Base-by-base conservation (phyloP, 1,284 basidiomycete species). In the Sparassis latifolia region DNA sequence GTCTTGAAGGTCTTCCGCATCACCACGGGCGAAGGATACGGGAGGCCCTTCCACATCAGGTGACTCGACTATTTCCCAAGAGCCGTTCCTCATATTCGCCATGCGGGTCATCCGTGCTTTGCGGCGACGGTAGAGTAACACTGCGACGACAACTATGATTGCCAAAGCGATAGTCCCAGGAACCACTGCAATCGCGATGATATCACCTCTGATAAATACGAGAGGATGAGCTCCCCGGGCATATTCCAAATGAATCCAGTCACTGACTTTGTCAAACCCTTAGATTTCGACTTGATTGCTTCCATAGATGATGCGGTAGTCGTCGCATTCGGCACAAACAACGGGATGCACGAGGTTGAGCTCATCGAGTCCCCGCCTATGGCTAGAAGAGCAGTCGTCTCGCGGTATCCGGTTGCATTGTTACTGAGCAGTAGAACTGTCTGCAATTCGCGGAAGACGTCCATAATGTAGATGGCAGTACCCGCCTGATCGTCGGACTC, bases 391-490 rank as follows among this genome's bases (percentile, higher is more conserved):
- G 57, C 42, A 5, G 65, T 65, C 10, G 65, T 58, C 49, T 67
- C 61, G 28, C 44, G 52, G 49, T 62, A 57, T 2, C 63, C 67
- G 12, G 52, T 54, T 9, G 50, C 53, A 30, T 64, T 62, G 47
- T 67, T 64, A 31, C 50, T 59, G 48, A 69, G 57, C 40, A 78
- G 57, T 43, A 84, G 59, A 2, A 77, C 62, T 1, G 77, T 66
- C 38, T 74, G 63, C 7, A 63, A 57, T 28, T 70, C 71, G 4
- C 69, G 66, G 4, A 60, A 20, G 6, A 69, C 70, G 44, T 62
- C 68, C 69, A 81, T 69, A 29, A 66, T 59, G 55, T 78, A 84
- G 0, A 66, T 68, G 0, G 75, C 75, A 3, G 55, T 60, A n/a
- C 71, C 72, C 1, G 57, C 48, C 3, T 56, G 40, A 45, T 58